These are phyloP conservation scores for Tulasnella sp. DNA, from an alignment of 768 basidiomycete genomes.

Conservation along the genomic window DNA sequence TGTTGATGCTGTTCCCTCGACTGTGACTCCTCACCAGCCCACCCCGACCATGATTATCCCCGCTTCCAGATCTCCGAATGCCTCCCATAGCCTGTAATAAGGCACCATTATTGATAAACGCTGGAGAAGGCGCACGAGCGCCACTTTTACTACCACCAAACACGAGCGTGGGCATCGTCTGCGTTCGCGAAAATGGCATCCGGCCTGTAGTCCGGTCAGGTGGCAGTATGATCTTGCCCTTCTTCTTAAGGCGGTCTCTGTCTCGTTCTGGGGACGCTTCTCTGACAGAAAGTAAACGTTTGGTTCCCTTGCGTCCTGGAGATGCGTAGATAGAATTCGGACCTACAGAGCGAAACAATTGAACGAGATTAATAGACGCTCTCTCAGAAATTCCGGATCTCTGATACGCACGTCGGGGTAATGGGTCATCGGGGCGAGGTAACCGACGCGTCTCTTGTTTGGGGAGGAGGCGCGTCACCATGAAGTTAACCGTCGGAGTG, in stretches of 20 bases:
- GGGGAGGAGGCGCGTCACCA: constrained; percentile 11
- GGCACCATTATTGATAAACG: no score
- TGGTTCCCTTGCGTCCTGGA: constrained; percentile 7
- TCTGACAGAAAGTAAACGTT: not conserved
- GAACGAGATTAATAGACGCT: no score
- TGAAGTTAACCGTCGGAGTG: constrained; percentile 1
- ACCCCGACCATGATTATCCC: not conserved
- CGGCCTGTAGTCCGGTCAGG: no score
- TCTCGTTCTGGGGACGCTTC: constrained; percentile 1
- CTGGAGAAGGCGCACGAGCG: not conserved
- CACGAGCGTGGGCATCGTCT: no score
- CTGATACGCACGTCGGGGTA: constrained; percentile 9
- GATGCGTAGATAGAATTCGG: not conserved
- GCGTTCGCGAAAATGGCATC: no score
- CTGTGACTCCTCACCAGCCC: not conserved
- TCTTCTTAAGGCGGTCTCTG: constrained; percentile 7
- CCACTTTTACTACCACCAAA: no score
- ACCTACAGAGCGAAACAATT: no score
- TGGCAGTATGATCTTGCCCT: constrained; percentile 5
- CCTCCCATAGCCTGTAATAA: no score
- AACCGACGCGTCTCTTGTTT: not conserved
- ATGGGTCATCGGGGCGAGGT: constrained; percentile 12
- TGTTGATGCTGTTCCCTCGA: not conserved
- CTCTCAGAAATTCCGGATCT: no score
- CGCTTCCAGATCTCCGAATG: no score